phyloP scores from a whole-genome alignment of 352 stramenopile species.

The Globisporangium cederbergense region DNA sequence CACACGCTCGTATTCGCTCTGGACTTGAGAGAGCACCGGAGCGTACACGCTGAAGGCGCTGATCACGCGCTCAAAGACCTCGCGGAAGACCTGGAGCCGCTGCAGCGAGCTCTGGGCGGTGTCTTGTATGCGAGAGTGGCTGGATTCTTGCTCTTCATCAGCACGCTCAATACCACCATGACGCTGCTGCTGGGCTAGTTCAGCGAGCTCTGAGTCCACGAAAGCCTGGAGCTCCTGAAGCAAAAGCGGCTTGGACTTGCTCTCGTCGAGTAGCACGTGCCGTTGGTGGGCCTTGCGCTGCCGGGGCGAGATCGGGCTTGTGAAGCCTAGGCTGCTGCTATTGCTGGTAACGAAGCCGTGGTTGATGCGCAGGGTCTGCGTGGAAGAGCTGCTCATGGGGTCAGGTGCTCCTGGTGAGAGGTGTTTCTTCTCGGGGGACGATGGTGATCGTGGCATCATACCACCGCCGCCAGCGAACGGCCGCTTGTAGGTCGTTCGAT shows the following conservation, averaged over 20 bases:
- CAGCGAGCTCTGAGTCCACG: conserved; percentile 26
- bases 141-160: background rate
- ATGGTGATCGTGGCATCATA: background rate
- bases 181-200: conserved; percentile 2
- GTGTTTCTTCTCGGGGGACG: background rate
- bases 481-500: conserved; percentile 11
- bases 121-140: background rate
- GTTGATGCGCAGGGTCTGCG: conserved; percentile 6
- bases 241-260: conserved; percentile 34
- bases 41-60: conserved; percentile 63
- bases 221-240: conserved; percentile 46
- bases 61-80: conserved; percentile 50
- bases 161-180: conserved; percentile 6
- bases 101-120: conserved; percentile 19
- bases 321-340: background rate
- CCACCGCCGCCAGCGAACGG: background rate
- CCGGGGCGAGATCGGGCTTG: conserved; percentile 15
- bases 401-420: background rate
- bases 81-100: conserved; percentile 53
- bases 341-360: background rate
- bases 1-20: conserved; percentile 58
- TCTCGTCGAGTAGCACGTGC: conserved; percentile 24
- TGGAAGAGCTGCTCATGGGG: background rate
- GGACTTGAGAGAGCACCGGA: conserved; percentile 53
- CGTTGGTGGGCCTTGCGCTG: conserved; percentile 24